Conservation (phyloP, 805 yeast species). For the Schwanniomyces vanrijiae region DNA sequence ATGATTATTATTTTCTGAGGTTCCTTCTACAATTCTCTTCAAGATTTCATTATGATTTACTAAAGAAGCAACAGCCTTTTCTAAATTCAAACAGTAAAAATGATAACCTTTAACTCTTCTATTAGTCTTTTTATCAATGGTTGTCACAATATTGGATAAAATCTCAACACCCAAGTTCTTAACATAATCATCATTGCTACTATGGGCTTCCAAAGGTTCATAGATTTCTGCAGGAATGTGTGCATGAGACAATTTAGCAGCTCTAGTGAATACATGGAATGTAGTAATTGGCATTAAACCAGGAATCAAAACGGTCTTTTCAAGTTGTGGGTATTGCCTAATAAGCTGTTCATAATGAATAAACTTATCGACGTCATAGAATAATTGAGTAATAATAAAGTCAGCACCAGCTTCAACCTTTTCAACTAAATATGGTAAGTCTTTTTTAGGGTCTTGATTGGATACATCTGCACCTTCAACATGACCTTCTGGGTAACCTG, state of each 20-base stretch:
- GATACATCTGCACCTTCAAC: conserved; percentile 76
- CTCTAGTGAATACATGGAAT: conserved; percentile 76
- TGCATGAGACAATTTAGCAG: conserved; percentile 87
- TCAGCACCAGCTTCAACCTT: conserved; percentile 95
- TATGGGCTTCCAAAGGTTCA: conserved; percentile 53
- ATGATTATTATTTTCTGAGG: conserved; percentile 9
- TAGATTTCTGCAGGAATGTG: conserved; percentile 63
- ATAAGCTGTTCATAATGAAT: conserved; percentile 59
- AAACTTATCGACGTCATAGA: conserved; percentile 83
- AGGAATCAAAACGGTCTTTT: conserved; percentile 65
- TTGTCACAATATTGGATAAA: conserved; percentile 60
- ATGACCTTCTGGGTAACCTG: conserved; percentile 98
- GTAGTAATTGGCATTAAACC: conserved; percentile 93
- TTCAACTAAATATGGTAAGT: conserved; percentile 76
- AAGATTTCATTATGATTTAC: conserved; percentile 62
- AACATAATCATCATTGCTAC: conserved; percentile 72
- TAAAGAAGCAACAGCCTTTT: conserved; percentile 86
- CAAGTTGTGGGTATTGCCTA: conserved; percentile 40
- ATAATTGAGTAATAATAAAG: conserved; percentile 86
- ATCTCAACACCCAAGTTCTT: conserved; percentile 81
- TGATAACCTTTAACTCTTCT: conserved; percentile 80
- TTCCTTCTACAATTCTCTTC: conserved; percentile 37
- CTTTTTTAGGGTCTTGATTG: conserved; percentile 64
- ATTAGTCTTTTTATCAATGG: conserved; percentile 51
- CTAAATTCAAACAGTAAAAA: conserved; percentile 89